These are phyloP conservation scores for Linnemannia schmuckeri DNA, from an alignment of 192 early-diverging fungal species.

Conservation along the genomic window DNA sequence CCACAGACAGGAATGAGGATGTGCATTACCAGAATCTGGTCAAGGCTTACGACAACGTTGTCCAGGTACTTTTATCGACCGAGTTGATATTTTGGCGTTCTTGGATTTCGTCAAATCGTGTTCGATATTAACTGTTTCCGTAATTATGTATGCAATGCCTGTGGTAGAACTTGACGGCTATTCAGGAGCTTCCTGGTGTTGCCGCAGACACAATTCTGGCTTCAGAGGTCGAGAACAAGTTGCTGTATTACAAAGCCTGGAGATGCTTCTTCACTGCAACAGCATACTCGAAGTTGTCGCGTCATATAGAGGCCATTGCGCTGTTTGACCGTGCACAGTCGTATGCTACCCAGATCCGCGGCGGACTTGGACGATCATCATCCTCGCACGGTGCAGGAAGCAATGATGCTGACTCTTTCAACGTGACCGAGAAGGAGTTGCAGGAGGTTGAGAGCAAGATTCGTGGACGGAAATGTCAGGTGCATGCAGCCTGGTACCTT, in stretches of 20 bases:
- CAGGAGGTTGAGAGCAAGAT: slow-evolving; percentile 59
- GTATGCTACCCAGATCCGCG: slow-evolving; percentile 58
- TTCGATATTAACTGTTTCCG: neutral
- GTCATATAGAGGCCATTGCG: slow-evolving; percentile 66
- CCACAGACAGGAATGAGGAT: slow-evolving; percentile 45
- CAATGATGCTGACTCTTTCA: slow-evolving; percentile 56
- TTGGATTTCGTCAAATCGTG: neutral
- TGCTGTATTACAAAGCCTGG: slow-evolving; percentile 68
- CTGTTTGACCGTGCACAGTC: slow-evolving; percentile 72
- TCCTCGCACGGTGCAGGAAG: slow-evolving; percentile 3
- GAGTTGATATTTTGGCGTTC: neutral
- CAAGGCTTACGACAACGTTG: slow-evolving; percentile 73
- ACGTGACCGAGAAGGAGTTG: slow-evolving; percentile 57
- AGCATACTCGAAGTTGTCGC: slow-evolving; percentile 60
- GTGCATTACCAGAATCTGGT: slow-evolving; percentile 74
- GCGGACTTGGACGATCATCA: slow-evolving; percentile 21
- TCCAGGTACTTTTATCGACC: slow-evolving; percentile 60
- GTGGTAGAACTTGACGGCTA: slow-evolving; percentile 64
- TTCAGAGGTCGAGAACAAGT: slow-evolving; percentile 61
- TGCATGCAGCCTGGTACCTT: slow-evolving; percentile 67
- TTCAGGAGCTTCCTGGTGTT: slow-evolving; percentile 68
- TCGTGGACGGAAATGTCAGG: slow-evolving; percentile 66
- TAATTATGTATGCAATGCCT: neutral
- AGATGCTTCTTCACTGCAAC: slow-evolving; percentile 69
- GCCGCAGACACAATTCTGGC: slow-evolving; percentile 60